Evolutionary conservation across 257 asterid genomes (phyloP).

Genomic region (Lycium ferocissimum): DNA sequence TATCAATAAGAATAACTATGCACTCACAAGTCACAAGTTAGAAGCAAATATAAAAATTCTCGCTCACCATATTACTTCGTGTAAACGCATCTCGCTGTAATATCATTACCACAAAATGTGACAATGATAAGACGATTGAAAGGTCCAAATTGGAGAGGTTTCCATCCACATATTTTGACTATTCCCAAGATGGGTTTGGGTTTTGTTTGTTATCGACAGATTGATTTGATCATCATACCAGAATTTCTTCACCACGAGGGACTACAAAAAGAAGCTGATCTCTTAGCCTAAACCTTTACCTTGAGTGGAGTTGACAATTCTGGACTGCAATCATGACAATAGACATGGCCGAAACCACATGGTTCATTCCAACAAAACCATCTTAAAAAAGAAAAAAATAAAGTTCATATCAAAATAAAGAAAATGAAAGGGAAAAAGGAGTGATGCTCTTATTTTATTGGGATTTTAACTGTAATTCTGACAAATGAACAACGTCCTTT

Average conservation of each 20-base stretch:
- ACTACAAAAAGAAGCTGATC: not conserved
- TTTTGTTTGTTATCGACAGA: not conserved
- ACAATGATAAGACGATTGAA: not conserved
- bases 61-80: not conserved
- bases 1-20: not conserved
- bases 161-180: constrained; percentile 26
- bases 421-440: not conserved
- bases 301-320: constrained; percentile 9
- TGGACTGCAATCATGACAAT: not conserved
- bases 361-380: not conserved
- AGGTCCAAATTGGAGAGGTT: not conserved
- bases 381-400: not conserved
- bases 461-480: not conserved
- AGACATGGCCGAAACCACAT: not conserved
- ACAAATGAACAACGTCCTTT: not conserved
- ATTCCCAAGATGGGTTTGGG: constrained; percentile 2
- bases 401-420: not conserved
- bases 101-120: not conserved
- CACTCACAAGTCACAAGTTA: not conserved
- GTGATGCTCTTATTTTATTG: not conserved
- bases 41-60: not conserved
- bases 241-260: not conserved
- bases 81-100: not conserved
- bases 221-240: constrained; percentile 19
- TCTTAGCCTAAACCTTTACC: not conserved